Evolutionary conservation across 2,329 filamentous ascomycete genomes (phyloP), one percentile per base, ranked within the genome.

Genomic region (Monilinia laxa): DNA sequence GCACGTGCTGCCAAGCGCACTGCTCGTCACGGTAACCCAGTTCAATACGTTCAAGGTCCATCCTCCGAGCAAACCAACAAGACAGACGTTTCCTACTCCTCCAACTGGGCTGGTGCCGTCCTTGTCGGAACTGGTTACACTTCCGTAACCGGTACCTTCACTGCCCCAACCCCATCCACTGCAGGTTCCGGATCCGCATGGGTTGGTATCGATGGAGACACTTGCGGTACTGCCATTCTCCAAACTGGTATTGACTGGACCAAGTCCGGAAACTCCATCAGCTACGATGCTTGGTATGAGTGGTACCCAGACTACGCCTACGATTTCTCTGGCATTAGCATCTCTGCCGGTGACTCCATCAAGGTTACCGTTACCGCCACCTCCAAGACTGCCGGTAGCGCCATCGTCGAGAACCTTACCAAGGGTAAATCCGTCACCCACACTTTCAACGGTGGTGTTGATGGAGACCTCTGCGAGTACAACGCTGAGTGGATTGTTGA

Each of bases 141-240:
- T 42, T 75, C 77, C n/a, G 85, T 85, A 31, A 80, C 80, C 4
- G 85, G 80, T 23, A 80, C 81, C 18, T 84, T 87, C 75, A 82
- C 78, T 1, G 81, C 86, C 6, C 85, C 85, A 2, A 79, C 78
- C 0, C 81, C 83, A 12, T 82, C 81, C 28, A 81, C 82, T 3
- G 62, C 47, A 1, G 64, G 54, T 47, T 63, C 51, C 1, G 58
- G 64, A 31, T 51, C 58, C 38, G 84, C 83, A 14, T 87, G 84
- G 85, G 84, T 87, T 11, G 85, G 85, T 31, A 87, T 88, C 66
- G 85, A 87, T 68, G 85, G 85, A 16, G 83, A 86, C 71, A 85
- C 83, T 6, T 87, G 83, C 75, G 74, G 73, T 23, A 78, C 77
- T 3, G 82, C 84, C 10, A 85, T 87, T 64, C 76, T 87, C 6